These are phyloP conservation scores for Chiua sp. DNA, from an alignment of 1,284 basidiomycete genomes.

Conservation along the genomic window DNA sequence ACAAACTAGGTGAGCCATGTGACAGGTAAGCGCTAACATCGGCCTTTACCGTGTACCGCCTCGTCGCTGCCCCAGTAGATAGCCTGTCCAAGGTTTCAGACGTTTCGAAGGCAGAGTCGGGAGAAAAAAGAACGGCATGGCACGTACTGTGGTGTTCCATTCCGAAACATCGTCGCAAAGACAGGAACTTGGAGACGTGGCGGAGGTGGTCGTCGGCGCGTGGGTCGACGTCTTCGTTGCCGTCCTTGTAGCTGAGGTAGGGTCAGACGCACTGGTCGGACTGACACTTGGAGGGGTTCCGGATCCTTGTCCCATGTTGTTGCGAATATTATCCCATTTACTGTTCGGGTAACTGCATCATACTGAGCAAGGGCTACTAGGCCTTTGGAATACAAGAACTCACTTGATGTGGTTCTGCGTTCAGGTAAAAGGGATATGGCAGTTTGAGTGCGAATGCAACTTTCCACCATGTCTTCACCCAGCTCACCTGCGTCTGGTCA, in stretches of 20 bases:
- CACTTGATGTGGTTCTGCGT: slow-evolving; percentile 71
- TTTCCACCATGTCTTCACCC: no score
- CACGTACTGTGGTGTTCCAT: slow-evolving; percentile 51
- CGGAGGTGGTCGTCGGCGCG: slow-evolving; percentile 29
- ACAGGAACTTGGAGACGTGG: slow-evolving; percentile 34
- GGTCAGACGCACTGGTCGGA: slow-evolving; percentile 19
- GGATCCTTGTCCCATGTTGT: slow-evolving; percentile 56
- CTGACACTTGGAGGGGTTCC: slow-evolving; percentile 18
- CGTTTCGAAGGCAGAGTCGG: not conserved
- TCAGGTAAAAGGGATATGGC: not conserved
- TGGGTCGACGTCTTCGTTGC: slow-evolving; percentile 12
- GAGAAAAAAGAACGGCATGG: not conserved
- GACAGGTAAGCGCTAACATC: not conserved
- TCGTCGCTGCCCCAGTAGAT: slow-evolving; percentile 56
- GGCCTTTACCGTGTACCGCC: slow-evolving; percentile 50
- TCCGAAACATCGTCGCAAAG: slow-evolving; percentile 54
- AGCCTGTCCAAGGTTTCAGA: slow-evolving; percentile 27
- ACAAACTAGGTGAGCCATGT: not conserved
- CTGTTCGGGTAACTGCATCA: slow-evolving; percentile 60
- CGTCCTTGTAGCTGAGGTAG: not conserved
- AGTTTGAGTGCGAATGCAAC: no score
- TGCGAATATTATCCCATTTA: slow-evolving; percentile 71
- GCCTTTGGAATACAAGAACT: slow-evolving; percentile 4
- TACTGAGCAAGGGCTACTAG: not conserved
- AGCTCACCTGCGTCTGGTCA: slow-evolving; percentile 55